A percentile compares a stretch with the other conserved stretches of the same genome.
Conservation (phyloP, 1,284 basidiomycete species). For the Phenoliferia sp. region DNA sequence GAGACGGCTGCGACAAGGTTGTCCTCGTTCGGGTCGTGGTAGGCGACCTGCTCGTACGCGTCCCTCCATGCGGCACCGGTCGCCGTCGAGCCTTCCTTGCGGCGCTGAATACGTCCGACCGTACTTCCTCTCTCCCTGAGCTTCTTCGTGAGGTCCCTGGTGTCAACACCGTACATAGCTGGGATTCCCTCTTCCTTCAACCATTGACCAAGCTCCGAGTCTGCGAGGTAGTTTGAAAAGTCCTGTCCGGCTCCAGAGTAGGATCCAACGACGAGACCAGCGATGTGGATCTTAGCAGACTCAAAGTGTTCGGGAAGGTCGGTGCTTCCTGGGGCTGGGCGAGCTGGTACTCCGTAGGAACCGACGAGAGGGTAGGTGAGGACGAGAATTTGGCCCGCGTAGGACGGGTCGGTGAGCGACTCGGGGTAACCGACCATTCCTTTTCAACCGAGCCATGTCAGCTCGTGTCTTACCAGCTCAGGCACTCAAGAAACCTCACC, state of each 20-base stretch:
- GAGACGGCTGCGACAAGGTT: conserved; percentile 93
- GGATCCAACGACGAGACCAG: conserved; percentile 87
- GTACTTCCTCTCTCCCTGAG: conserved; percentile 91
- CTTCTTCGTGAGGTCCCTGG: conserved; percentile 91
- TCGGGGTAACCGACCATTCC: conserved; percentile 99
- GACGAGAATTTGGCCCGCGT: conserved; percentile 95
- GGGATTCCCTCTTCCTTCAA: conserved; percentile 92
- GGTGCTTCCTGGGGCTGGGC: conserved; percentile 46
- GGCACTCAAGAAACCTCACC: conserved; percentile 56
- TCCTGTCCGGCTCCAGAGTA: conserved; percentile 70
- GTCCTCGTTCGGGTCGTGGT: conserved; percentile 79
- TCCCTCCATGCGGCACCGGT: conserved; percentile 59
- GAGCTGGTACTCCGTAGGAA: conserved; percentile 95
- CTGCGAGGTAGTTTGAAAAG: conserved; percentile 91
- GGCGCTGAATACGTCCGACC: conserved; percentile 68
- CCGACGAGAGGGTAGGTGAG: conserved; percentile 96
- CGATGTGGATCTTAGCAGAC: conserved; percentile 87
- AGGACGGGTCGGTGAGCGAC: conserved; percentile 96
- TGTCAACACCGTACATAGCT: conserved; percentile 94
- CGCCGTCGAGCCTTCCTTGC: conserved; percentile 39
- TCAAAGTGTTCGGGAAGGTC: conserved; percentile 77
- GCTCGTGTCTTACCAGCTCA: background rate
- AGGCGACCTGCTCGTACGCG: conserved; percentile 74
- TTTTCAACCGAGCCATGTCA: conserved; percentile 41
- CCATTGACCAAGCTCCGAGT: conserved; percentile 84